Percentiles rank a stretch among this genome's conserved stretches.
These are phyloP conservation scores for Phytophthora pluvialis DNA, from an alignment of 352 stramenopile species.

Conservation along the genomic window DNA sequence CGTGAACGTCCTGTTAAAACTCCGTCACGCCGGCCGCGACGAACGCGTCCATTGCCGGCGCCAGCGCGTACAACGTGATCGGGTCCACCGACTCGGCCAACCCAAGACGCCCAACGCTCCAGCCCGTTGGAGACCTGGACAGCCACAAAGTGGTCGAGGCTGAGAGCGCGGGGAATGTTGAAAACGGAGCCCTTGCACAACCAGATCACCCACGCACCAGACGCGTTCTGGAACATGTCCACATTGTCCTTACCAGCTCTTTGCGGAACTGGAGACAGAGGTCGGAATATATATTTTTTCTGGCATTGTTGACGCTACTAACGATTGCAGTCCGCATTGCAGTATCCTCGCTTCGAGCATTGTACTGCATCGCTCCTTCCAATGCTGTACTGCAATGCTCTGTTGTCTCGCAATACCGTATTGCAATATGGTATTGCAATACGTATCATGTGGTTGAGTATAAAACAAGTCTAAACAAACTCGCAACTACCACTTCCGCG, in stretches of 20 bases:
- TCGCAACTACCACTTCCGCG: too few species aligned
- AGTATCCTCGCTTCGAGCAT: too few species aligned
- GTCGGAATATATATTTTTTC: too few species aligned
- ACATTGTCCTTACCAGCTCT: conserved; percentile 83
- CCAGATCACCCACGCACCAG: conserved; percentile 85
- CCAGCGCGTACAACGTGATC: conserved; percentile 77
- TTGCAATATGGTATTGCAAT: too few species aligned
- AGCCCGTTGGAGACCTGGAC: conserved; percentile 90
- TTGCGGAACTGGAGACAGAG: conserved; percentile 79
- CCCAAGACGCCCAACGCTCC: conserved; percentile 84
- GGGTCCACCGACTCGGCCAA: conserved; percentile 82
- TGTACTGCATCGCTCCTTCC: too few species aligned
- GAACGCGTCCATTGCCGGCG: conserved; percentile 85
- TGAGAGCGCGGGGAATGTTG: conserved; percentile 80
- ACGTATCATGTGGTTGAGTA: too few species aligned
- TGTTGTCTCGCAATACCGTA: too few species aligned
- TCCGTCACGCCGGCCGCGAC: conserved; percentile 82
- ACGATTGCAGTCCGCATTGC: too few species aligned
- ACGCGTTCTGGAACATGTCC: conserved; percentile 77
- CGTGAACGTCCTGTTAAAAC: conserved; percentile 93
- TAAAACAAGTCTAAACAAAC: too few species aligned
- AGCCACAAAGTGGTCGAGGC: conserved; percentile 87
- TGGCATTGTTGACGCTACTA: too few species aligned
- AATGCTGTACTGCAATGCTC: too few species aligned
- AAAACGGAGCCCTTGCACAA: conserved; percentile 82